Conservation (phyloP, 305 asterid genomes). For the Withania somnifera region DNA sequence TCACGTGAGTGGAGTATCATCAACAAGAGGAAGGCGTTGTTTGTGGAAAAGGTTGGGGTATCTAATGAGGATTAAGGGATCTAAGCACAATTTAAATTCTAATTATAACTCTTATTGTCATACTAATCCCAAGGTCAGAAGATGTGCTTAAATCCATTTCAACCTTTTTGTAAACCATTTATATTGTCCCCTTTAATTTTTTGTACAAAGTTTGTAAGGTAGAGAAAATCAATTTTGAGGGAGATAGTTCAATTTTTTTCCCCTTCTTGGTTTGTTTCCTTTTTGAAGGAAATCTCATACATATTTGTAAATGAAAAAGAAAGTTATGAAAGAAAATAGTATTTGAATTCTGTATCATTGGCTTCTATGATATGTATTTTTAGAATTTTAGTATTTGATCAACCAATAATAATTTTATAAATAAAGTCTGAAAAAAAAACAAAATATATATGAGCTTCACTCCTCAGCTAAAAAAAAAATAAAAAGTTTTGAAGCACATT, state of each 20-base stretch:
- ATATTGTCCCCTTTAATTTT: not conserved
- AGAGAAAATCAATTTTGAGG: constrained; percentile 3
- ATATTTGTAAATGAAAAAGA: constrained; percentile 2
- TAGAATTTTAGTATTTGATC: too few relatives aligned
- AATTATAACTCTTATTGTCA: constrained; percentile 59
- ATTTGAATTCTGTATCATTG: not conserved
- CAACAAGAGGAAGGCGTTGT: constrained; percentile 53
- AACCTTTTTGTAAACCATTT: not conserved
- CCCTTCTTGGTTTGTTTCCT: not conserved
- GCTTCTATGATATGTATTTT: not conserved
- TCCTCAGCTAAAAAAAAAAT: too few relatives aligned
- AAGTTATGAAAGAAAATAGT: not conserved
- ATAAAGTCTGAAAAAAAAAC: too few relatives aligned
- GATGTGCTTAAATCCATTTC: constrained; percentile 14
- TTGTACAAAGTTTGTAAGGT: not conserved
- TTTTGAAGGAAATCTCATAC: not conserved
- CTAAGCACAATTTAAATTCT: constrained; percentile 42
- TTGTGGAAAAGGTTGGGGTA: constrained; percentile 53
- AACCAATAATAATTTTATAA: too few relatives aligned
- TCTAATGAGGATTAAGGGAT: constrained; percentile 45
- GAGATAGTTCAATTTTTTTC: not conserved
- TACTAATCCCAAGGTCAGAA: constrained; percentile 25
- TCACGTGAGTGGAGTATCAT: constrained; percentile 18
- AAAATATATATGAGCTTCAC: too few relatives aligned
- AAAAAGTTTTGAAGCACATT: too few relatives aligned